Evolutionary conservation across 129 eudicot species (phyloP).

Genomic region (Erigeron canadensis): DNA sequence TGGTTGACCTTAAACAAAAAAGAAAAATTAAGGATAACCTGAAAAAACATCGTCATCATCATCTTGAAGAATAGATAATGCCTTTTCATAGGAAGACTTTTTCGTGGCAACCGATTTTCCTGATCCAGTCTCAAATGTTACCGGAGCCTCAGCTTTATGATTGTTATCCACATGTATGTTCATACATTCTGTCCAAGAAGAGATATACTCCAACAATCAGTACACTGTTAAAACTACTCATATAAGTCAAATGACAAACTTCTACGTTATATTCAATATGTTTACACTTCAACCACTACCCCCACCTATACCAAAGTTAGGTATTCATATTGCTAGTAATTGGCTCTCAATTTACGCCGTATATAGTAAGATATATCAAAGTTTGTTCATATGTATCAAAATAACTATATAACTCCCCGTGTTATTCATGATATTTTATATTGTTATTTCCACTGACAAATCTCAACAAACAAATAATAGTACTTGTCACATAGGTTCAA

Average conservation of each 20-base stretch:
- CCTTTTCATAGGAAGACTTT: conserved; percentile 45
- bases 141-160: conserved; percentile 22
- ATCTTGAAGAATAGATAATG: not conserved
- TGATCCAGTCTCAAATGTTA: conserved; percentile 59
- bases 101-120: conserved; percentile 53
- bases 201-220: conserved; percentile 19
- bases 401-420: not conserved
- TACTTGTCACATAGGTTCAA: not conserved
- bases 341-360: not conserved
- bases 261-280: not conserved
- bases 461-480: not conserved
- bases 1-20: not conserved
- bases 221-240: conserved; percentile 4
- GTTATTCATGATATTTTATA: not conserved
- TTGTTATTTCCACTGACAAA: not conserved
- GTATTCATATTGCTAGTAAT: no score
- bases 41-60: not conserved
- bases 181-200: conserved; percentile 43
- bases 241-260: not conserved
- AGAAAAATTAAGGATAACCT: conserved; percentile 10
- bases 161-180: conserved; percentile 32
- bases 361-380: conserved; percentile 14
- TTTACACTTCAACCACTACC: no score
- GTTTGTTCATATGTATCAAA: not conserved
- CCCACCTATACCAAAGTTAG: no score